Evolutionary conservation across 345 rosid genomes (phyloP), one percentile per base, ranked within the genome.

Genomic region (Limnanthes douglasii): DNA sequence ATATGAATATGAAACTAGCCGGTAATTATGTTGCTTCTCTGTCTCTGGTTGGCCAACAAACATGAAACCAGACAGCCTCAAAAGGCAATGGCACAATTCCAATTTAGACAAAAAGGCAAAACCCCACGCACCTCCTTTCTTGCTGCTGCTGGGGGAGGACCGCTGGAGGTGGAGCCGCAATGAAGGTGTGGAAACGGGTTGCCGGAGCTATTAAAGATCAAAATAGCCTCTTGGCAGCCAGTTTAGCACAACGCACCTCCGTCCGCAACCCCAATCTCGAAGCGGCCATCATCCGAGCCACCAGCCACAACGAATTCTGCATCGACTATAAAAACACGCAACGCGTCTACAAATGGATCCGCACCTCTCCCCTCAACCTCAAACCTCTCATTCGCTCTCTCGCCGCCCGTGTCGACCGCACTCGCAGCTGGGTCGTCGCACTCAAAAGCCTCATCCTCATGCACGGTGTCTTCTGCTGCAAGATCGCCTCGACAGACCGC

Each of bases 201-300:
- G 50, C 71, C 34, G 97, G 77, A 15, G 73, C 78, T 45, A 33
- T 86, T 37, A 86, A 86, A 58, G 95, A 86, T 65, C 67, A 45
- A 33, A 82, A 57, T 54, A 76, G 74, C 80, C 44, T 86, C 24
- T 18, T 68, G 39, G 20, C 62, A 19, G 59, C 61, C 20, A 18
- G 22, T 48, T 46, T 82, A 4, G 53, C 71, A 4, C 49, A 50
- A 11, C 38, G 36, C 35, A 45, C 38, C 45, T 32, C 72, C 14
- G 24, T 39, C 43, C 60, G 66, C 2, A 69, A 51, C 48, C 63
- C 79, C 5, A 70, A 70, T 29, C 75, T 86, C 8, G 80, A 82
- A 45, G 48, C 69, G 0, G 75, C 80, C 1, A 53, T 82, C 59
- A 73, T 86, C 54, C 62, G 62, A 50, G 95, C 97, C 28, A 86